Base-by-base conservation (phyloP, 192 early-diverging fungal genomes). In the Linnemannia elongata region DNA sequence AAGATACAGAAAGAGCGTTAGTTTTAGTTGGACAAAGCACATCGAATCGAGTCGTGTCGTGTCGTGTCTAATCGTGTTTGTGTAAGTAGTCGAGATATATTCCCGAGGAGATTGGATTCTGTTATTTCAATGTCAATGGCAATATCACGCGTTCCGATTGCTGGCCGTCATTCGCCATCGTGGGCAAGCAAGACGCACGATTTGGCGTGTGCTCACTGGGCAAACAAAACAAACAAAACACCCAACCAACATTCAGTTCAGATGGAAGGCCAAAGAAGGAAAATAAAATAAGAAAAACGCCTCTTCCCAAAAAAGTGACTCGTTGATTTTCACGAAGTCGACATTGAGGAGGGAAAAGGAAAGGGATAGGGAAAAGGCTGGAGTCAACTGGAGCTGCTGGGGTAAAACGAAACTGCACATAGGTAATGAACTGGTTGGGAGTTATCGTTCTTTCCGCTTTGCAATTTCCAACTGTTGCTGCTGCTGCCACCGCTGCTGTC, bases 241-340 rank as follows among this genome's bases (percentile, higher is more conserved):
- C 38, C 38, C 42, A n/a, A n/a, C n/a, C n/a, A n/a, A n/a, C n/a
- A n/a, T n/a, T n/a, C n/a, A 33, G 24, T 27, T 77, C 42, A 44
- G 76, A 54, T 78, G 77, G 77, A 78, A 78, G 77, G 45, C 68
- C 24, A 73, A 42, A 45, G 78, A 73, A 72, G 49, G 70, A 79
- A 42, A 76, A 44, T 42, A 20, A 20, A 27, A 33, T 45, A 17
- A 39, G 33, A 44, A 69, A 69, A 33, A 33, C 49, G 49, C 49
- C 49, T 20, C 6, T 52, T 18, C 13, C 47, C 13, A 22, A 38
- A 49, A 17, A 57, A 45, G 60, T 66, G 60, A 66, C 60, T 63
- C 60, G n/a, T 33, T 33, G 27, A 33, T 66, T 66, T 12, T 0
- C 30, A 66, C 33, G 60, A 66, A 66, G 60, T 66, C 60, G 60